These are phyloP conservation scores for Macrophomina tecta DNA, from an alignment of 2,329 filamentous ascomycete species.

Conservation along the genomic window DNA sequence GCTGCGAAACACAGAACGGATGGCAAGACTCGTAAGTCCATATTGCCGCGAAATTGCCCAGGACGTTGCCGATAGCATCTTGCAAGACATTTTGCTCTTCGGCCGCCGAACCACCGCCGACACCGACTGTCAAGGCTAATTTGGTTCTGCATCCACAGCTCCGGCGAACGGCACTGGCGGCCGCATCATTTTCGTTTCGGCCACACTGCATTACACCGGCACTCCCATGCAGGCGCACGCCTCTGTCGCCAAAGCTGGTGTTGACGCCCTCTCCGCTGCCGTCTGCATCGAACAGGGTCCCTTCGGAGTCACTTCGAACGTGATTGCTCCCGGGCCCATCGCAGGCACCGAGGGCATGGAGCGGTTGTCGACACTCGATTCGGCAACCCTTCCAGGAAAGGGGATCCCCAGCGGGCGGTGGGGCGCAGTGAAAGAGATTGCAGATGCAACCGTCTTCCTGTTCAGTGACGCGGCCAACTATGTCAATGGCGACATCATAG, in stretches of 20 bases:
- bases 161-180: slow-evolving; percentile 67
- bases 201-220: slow-evolving; percentile 89
- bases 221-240: slow-evolving; percentile 87
- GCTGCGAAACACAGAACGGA: slow-evolving; percentile 67
- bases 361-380: slow-evolving; percentile 46
- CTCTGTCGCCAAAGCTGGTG: slow-evolving; percentile 86
- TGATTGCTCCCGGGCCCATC: slow-evolving; percentile 88
- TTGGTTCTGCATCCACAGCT: slow-evolving; percentile 29
- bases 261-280: slow-evolving; percentile 82
- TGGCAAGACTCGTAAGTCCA: slow-evolving; percentile 56
- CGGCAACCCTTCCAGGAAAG: slow-evolving; percentile 39
- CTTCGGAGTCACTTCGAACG: slow-evolving; percentile 82
- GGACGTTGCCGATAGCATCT: slow-evolving; percentile 43
- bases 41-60: slow-evolving; percentile 1
- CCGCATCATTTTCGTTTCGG: slow-evolving; percentile 87
- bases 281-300: slow-evolving; percentile 91
- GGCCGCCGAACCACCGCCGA: slow-evolving; percentile 6
- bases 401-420: slow-evolving; percentile 74
- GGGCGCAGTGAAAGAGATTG: slow-evolving; percentile 84
- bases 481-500: slow-evolving; percentile 81
- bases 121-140: not conserved
- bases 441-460: slow-evolving; percentile 88
- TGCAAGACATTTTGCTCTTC: slow-evolving; percentile 29
- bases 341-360: slow-evolving; percentile 73
- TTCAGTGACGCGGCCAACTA: slow-evolving; percentile 87